A percentile compares a stretch with the other conserved stretches of the same genome.
phyloP scores from a whole-genome alignment of 2,329 filamentous ascomycete genomes.

The Penicillium sp. region DNA sequence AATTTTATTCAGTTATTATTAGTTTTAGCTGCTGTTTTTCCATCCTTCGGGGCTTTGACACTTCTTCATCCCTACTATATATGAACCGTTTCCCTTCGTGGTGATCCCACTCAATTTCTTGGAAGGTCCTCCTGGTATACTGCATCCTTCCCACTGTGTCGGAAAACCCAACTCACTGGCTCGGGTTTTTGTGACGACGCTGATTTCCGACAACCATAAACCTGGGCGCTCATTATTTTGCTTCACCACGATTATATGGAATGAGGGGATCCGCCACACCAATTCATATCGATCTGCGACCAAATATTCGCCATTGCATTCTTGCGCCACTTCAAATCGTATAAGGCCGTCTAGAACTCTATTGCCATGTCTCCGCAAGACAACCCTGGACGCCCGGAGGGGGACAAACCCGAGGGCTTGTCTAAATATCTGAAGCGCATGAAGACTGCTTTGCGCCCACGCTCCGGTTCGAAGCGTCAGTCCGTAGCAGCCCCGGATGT shows the following conservation, averaged over 20 bases:
- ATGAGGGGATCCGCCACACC: constrained; percentile 10
- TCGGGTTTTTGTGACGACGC: constrained; percentile 1
- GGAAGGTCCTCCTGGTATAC: background rate
- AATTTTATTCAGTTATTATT: background rate
- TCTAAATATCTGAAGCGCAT: constrained; percentile 42
- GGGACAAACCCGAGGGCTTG: constrained; percentile 34
- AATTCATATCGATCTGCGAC: constrained; percentile 9
- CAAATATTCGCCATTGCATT: constrained; percentile 15
- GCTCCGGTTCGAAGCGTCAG: constrained; percentile 29
- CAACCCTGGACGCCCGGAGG: constrained; percentile 14
- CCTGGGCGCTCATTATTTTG: background rate
- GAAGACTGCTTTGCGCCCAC: constrained; percentile 36
- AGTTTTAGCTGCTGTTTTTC: background rate
- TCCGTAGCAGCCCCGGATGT: constrained; percentile 23
- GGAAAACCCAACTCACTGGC: constrained; percentile 1
- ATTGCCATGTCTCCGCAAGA: constrained; percentile 27
- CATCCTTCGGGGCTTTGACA: background rate
- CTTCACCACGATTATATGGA: constrained; percentile 5
- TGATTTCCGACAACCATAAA: background rate
- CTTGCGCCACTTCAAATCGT: constrained; percentile 9
- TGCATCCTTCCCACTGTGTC: background rate
- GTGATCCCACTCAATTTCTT: background rate
- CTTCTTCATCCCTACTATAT: background rate
- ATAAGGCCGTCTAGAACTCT: constrained; percentile 1
- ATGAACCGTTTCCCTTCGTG: background rate